A percentile compares a stretch with the other conserved stretches of the same genome.
Conservation (phyloP, 768 basidiomycete species). For the Pleurotus platypus region DNA sequence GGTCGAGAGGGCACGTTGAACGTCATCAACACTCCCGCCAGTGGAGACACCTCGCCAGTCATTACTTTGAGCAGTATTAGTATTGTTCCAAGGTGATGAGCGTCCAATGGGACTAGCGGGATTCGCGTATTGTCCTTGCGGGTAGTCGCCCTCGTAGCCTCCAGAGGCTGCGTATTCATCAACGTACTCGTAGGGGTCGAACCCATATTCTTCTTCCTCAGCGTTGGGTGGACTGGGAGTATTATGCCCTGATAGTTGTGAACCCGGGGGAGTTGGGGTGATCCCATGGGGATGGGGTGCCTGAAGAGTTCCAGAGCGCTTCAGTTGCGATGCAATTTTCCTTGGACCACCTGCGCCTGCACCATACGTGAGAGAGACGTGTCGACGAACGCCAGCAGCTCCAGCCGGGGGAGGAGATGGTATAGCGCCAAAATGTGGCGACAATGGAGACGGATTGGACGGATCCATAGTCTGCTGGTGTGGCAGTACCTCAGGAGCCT, state of each 20-base stretch:
- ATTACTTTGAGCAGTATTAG: constrained; percentile 27
- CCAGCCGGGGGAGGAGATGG: constrained; percentile 73
- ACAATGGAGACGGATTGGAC: constrained; percentile 52
- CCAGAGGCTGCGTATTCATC: constrained; percentile 7
- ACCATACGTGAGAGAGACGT: constrained; percentile 76
- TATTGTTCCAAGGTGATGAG: constrained; percentile 57
- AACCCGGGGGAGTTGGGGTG: constrained; percentile 1
- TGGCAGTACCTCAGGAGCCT: constrained; percentile 23
- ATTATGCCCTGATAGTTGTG: constrained; percentile 6
- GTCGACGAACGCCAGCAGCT: constrained; percentile 64
- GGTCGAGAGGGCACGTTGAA: constrained; percentile 67
- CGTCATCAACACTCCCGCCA: constrained; percentile 58
- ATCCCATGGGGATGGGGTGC: constrained; percentile 28
- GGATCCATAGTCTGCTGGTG: constrained; percentile 49
- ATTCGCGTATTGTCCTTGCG: constrained; percentile 36
- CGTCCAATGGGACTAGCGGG: constrained; percentile 59
- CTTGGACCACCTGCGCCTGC: constrained; percentile 50
- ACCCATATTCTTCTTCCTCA: constrained; percentile 60
- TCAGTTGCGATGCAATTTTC: constrained; percentile 50
- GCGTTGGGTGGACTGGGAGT: constrained; percentile 24
- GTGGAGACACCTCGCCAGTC: constrained; percentile 53
- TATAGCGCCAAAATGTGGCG: constrained; percentile 43
- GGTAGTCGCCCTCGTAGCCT: constrained; percentile 4
- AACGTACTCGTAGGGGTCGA: constrained; percentile 16
- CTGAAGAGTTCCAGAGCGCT: constrained; percentile 75